A percentile compares a stretch with the other conserved stretches of the same genome.
These are phyloP conservation scores for Fusarium abutilonis DNA, from an alignment of 2,329 filamentous ascomycete genomes.

Conservation along the genomic window DNA sequence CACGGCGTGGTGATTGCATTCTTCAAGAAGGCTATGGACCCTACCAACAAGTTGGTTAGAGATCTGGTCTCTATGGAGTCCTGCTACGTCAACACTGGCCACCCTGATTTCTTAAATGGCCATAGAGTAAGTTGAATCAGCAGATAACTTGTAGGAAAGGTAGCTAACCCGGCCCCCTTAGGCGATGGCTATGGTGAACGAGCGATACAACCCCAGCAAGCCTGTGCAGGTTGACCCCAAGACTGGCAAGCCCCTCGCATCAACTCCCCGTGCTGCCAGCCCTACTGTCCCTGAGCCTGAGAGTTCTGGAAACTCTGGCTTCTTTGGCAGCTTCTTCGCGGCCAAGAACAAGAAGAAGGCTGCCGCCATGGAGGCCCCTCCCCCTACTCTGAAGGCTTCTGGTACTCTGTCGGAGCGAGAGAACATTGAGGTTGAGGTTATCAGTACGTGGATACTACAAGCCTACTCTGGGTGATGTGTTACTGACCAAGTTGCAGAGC, in stretches of 20 bases:
- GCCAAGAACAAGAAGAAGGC: constrained; percentile 99
- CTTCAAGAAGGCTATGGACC: constrained; percentile 98
- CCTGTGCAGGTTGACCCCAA: constrained; percentile 97
- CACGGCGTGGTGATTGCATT: constrained; percentile 91
- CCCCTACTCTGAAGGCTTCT: constrained; percentile 91
- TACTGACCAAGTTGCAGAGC: constrained; percentile 65
- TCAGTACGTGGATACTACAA: constrained; percentile 71
- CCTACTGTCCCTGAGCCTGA: constrained; percentile 70
- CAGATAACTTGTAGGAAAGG: not conserved
- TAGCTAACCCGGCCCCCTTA: constrained; percentile 45
- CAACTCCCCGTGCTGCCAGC: constrained; percentile 77
- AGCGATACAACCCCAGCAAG: constrained; percentile 82
- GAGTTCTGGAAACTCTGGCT: constrained; percentile 72
- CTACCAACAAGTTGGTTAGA: constrained; percentile 94
- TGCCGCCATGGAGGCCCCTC: constrained; percentile 98
- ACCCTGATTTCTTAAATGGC: constrained; percentile 97
- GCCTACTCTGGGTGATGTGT: not conserved
- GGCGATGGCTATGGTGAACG: constrained; percentile 98
- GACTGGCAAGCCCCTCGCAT: constrained; percentile 88
- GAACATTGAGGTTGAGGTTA: constrained; percentile 95
- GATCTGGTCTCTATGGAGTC: constrained; percentile 96
- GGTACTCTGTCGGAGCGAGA: constrained; percentile 94
- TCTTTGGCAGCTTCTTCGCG: constrained; percentile 98
- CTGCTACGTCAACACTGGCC: constrained; percentile 98
- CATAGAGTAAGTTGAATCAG: constrained; percentile 72